Base-by-base conservation (phyloP, 768 basidiomycete species). In the Leccinellum rugosiceps region DNA sequence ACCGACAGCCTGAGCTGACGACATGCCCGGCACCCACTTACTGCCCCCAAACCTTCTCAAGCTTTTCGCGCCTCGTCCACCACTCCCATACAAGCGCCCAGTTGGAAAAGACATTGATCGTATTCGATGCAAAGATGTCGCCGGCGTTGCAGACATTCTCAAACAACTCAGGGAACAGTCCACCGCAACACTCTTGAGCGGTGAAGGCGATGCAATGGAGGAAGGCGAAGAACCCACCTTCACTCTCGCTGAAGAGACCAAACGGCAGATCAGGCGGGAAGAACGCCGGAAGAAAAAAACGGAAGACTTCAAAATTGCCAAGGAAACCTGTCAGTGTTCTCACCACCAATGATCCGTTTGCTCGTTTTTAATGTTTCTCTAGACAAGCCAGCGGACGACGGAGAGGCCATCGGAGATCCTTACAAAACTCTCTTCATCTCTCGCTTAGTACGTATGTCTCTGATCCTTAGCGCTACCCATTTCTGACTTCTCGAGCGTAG, bases 361-460 rank as follows among this genome's bases (percentile, higher is more conserved):
- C 56, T 47, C 19, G 52, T 53, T 62, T 50, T 62, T 51, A 41
- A 30, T 38, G 53, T 58, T 15, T n/a, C 17, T 61, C 30, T 65
- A 98, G 96, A 95, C 76, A 93, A 94, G 70, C 97, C 97, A 9
- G 81, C 88, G 19, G 95, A 96, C 53, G 95, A 99, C 67, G 55
- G 87, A 13, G 86, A 96, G 69, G 95, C 94, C 31, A 80, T 88
- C 43, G 97, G 97, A 3, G 97, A 99, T 68, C 97, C 97, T 4
- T 99, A 98, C 78, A 98, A 98, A 72, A 98, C 97, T 0, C 79
- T 99, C 23, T 99, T 99, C 74, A 94, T 98, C 60, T 90, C 95
- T 32, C 87, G 94, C 63, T 76, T 99, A 70, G 94, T 95, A 68
- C 35, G 77, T 72, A 5, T 41, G 32, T 45, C 35, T 47, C 31